These are phyloP conservation scores for Drechslerella dactyloides DNA, from an alignment of 2,329 filamentous ascomycete species.

Conservation along the genomic window DNA sequence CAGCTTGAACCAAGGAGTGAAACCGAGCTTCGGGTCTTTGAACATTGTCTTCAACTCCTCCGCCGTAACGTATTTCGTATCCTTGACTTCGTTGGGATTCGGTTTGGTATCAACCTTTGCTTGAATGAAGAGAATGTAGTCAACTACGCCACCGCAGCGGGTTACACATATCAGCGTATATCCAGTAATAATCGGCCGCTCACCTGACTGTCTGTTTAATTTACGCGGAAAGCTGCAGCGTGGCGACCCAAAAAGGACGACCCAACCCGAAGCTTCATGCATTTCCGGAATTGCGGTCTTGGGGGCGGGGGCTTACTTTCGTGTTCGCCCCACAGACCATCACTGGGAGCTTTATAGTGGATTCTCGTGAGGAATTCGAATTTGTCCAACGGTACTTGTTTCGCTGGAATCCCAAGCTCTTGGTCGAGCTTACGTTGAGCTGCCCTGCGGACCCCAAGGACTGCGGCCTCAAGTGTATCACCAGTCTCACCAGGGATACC, in stretches of 20 bases:
- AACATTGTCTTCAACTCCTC: conserved; percentile 86
- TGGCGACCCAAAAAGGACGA: too few species aligned
- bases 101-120: conserved; percentile 81
- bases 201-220: too few species aligned
- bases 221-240: too few species aligned
- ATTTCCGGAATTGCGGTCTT: neutral
- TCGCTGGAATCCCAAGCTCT: conserved; percentile 86
- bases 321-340: conserved; percentile 98
- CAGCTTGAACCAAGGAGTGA: conserved; percentile 99
- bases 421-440: conserved; percentile 93
- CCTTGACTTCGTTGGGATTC: conserved; percentile 88
- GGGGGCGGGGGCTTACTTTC: conserved; percentile 72
- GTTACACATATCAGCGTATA: too few species aligned
- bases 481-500: conserved; percentile 91
- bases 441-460: conserved; percentile 86
- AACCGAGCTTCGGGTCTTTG: conserved; percentile 76
- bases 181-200: too few species aligned
- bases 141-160: too few species aligned
- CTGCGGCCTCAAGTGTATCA: conserved; percentile 75
- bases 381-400: conserved; percentile 86
- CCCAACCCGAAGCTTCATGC: conserved; percentile 38
- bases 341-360: conserved; percentile 95
- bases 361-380: conserved; percentile 96
- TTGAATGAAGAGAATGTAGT: conserved; percentile 99
- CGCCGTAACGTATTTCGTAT: conserved; percentile 80